Conservation (phyloP, 768 basidiomycete genomes). For the Chalciporus pseudorubinellus region DNA sequence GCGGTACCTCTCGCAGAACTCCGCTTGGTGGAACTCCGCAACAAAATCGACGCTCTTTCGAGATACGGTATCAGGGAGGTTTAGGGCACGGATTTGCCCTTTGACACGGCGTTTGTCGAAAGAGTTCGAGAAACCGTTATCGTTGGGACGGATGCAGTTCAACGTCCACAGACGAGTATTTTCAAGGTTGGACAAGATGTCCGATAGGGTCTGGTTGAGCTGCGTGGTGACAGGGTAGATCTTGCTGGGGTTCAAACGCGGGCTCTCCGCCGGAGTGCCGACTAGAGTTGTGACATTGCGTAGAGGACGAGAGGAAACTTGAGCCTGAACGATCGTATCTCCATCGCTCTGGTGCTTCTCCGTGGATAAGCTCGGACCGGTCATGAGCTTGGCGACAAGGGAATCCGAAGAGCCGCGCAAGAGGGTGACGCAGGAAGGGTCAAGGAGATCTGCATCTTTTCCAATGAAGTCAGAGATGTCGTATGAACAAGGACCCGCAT, state of each 20-base stretch:
- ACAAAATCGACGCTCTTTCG: slow-evolving; percentile 50
- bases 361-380: slow-evolving; percentile 56
- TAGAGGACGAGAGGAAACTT: slow-evolving; percentile 57
- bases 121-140: slow-evolving; percentile 59
- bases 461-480: slow-evolving; percentile 49
- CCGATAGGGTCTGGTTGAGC: slow-evolving; percentile 51
- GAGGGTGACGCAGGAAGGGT: slow-evolving; percentile 54
- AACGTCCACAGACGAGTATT: slow-evolving; percentile 52
- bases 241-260: slow-evolving; percentile 47
- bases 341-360: slow-evolving; percentile 59
- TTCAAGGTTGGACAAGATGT: slow-evolving; percentile 46
- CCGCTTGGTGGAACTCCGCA: slow-evolving; percentile 45
- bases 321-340: slow-evolving; percentile 58
- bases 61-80: slow-evolving; percentile 53
- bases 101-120: slow-evolving; percentile 64
- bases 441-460: slow-evolving; percentile 51
- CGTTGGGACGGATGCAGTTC: slow-evolving; percentile 62
- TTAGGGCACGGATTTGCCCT: slow-evolving; percentile 50
- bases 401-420: slow-evolving; percentile 50
- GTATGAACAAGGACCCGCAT: slow-evolving; percentile 52
- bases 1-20: slow-evolving; percentile 54
- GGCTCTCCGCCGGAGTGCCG: slow-evolving; percentile 30
- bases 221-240: slow-evolving; percentile 61
- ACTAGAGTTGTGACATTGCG: slow-evolving; percentile 44
- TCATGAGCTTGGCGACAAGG: slow-evolving; percentile 59